Percentiles rank a stretch among this genome's conserved stretches.
These are phyloP conservation scores for Straminergon stramineum DNA, from an alignment of 225 moss, liverwort and hornwort genomes.

Conservation along the genomic window DNA sequence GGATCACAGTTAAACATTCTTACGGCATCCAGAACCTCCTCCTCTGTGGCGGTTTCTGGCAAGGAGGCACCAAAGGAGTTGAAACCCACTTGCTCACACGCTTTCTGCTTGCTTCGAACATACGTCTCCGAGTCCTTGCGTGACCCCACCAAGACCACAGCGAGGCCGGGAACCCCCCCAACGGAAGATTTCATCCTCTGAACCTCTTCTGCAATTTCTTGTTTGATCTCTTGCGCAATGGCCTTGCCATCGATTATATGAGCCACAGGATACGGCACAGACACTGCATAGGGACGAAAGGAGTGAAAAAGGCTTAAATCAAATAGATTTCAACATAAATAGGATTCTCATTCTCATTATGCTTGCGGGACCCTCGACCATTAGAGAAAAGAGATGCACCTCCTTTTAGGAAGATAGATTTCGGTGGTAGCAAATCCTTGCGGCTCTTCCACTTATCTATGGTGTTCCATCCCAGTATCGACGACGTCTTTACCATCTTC, in stretches of 20 bases:
- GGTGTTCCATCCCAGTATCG: conserved; percentile 44
- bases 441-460: conserved; percentile 52
- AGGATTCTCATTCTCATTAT: not conserved
- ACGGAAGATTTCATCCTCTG: conserved; percentile 28
- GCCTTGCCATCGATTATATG: conserved; percentile 57
- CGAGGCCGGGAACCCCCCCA: conserved; percentile 70
- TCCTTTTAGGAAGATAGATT: conserved; percentile 24
- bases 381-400: not conserved
- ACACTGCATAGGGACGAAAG: not conserved
- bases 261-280: conserved; percentile 22
- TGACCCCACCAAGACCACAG: conserved; percentile 80
- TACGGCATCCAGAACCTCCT: conserved; percentile 61
- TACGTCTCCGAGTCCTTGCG: conserved; percentile 89
- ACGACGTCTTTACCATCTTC: conserved; percentile 29
- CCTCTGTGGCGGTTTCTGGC: conserved; percentile 50
- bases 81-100: conserved; percentile 81
- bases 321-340: not conserved
- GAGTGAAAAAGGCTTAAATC: not conserved
- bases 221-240: conserved; percentile 58
- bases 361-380: not conserved
- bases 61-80: conserved; percentile 50
- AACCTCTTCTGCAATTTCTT: conserved; percentile 53
- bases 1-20: conserved; percentile 53
- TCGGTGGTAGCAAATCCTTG: conserved; percentile 36
- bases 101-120: conserved; percentile 76